These are phyloP conservation scores for Elsinoe australis DNA, from an alignment of 2,329 filamentous ascomycete genomes.

Conservation along the genomic window DNA sequence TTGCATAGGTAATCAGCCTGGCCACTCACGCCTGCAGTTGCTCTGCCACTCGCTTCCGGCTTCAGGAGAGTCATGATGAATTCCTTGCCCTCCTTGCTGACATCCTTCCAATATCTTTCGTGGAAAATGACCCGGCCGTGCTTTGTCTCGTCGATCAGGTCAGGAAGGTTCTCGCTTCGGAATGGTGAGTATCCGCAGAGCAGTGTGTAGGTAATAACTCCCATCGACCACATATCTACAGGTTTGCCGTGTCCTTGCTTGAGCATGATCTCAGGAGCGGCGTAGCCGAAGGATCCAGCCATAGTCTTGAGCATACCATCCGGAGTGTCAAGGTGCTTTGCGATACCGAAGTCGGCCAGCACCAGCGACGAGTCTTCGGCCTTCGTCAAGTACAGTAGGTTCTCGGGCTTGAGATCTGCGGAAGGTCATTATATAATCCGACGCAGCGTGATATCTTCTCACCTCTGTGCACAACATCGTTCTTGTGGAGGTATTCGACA, in stretches of 20 bases:
- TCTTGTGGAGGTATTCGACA: slow-evolving; percentile 87
- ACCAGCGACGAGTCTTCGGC: slow-evolving; percentile 75
- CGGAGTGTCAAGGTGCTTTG: slow-evolving; percentile 89
- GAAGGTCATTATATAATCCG: no score
- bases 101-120: slow-evolving; percentile 96
- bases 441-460: no score
- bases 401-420: slow-evolving; percentile 92
- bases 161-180: slow-evolving; percentile 84
- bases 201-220: slow-evolving; percentile 96
- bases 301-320: slow-evolving; percentile 93
- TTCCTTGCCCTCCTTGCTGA: slow-evolving; percentile 88
- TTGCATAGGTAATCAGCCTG: background rate
- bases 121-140: slow-evolving; percentile 83
- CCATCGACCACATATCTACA: slow-evolving; percentile 98
- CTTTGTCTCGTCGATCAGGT: slow-evolving; percentile 90
- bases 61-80: slow-evolving; percentile 81
- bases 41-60: slow-evolving; percentile 66
- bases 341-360: slow-evolving; percentile 95
- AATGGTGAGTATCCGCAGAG: slow-evolving; percentile 98
- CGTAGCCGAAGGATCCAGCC: slow-evolving; percentile 97
- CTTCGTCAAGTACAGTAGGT: slow-evolving; percentile 83
- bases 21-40: slow-evolving; percentile 62
- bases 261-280: slow-evolving; percentile 95
- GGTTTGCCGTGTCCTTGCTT: slow-evolving; percentile 96
- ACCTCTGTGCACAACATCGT: slow-evolving; percentile 95